Evolutionary conservation across 768 basidiomycete species (phyloP).

Genomic region (Coprinopsis marcescibilis): DNA sequence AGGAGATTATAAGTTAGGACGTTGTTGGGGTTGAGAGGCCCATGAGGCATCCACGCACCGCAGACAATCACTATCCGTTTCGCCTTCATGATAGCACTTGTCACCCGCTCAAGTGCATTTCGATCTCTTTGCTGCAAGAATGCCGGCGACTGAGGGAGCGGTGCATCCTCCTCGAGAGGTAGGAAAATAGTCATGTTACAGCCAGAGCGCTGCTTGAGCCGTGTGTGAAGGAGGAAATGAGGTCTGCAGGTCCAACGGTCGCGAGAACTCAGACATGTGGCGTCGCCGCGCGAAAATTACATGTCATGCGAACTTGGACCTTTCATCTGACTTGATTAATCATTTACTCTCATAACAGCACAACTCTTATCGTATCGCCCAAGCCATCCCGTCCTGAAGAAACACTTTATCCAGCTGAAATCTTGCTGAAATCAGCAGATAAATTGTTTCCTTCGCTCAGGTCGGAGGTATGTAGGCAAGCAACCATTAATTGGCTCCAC

Average conservation of each 20-base stretch:
- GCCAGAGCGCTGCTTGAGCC: not conserved
- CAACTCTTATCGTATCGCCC: not conserved
- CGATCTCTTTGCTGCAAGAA: slow-evolving; percentile 50
- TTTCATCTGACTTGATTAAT: not conserved
- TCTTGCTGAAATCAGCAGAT: not conserved
- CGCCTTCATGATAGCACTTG: slow-evolving; percentile 71
- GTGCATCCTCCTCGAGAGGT: slow-evolving; percentile 46
- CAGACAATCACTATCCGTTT: slow-evolving; percentile 82
- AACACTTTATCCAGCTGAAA: not conserved
- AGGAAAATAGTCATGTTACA: slow-evolving; percentile 57
- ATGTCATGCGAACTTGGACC: not conserved
- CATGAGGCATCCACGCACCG: slow-evolving; percentile 44
- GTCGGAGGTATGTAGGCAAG: no score
- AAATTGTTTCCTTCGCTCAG: no score
- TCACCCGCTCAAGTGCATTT: slow-evolving; percentile 38
- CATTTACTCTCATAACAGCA: not conserved
- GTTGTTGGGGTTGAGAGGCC: slow-evolving; percentile 5
- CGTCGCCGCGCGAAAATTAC: slow-evolving; percentile 1
- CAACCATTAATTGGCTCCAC: no score
- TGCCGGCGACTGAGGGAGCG: slow-evolving; percentile 45
- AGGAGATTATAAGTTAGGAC: slow-evolving; percentile 9
- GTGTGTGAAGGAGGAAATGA: not conserved
- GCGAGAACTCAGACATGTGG: not conserved
- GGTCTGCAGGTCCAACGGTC: not conserved
- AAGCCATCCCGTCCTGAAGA: no score